Evolutionary conservation across 345 rosid genomes (phyloP), one percentile per base, ranked within the genome.

Genomic region (Lumnitzera littorea): DNA sequence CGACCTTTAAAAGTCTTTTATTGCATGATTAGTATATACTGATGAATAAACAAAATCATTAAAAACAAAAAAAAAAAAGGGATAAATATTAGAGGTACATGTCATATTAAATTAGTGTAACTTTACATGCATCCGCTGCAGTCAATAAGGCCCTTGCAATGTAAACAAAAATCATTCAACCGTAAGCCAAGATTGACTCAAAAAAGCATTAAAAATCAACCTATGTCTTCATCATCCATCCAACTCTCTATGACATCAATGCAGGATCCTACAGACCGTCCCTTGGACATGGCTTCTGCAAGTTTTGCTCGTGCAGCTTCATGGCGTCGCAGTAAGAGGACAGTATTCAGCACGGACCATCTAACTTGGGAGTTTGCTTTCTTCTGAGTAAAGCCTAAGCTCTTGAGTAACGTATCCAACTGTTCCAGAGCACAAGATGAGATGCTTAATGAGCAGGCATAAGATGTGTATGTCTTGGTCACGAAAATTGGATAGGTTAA

Each of bases 351-450:
- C 2, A 85, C 83, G 49, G 97, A 80, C 98, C 98, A 89, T 64
- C 98, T 74, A 29, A 92, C 88, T 65, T 84, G 95, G 5, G 97
- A 89, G 61, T 92, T 91, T 11, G 78, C 91, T 68, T 91, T 86
- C 91, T 86, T 88, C 67, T 84, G 95, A 25, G 98, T 84, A 64
- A 91, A 91, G 13, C 91, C 95, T 71, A 84, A 81, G 69, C 96
- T 71, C 61, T 76, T 78, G 24, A 91, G 78, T 67, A 88, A 58
- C 58, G 51, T 24, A 73, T 91, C 96, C 80, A 91, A 65, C 95
- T 84, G 87, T 47, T 63, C 31, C 62, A 54, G 13, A 11, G 48
- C 56, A 57, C 36, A 46, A 14, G 15, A 29, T 23, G 49, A 29
- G 25, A 3, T 27, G 43, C 2, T 53, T 10, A 14, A 20, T 53